A percentile compares a stretch with the other conserved stretches of the same genome.
These are phyloP conservation scores for Citrus inodora DNA, from an alignment of 345 rosid genomes.

Conservation along the genomic window DNA sequence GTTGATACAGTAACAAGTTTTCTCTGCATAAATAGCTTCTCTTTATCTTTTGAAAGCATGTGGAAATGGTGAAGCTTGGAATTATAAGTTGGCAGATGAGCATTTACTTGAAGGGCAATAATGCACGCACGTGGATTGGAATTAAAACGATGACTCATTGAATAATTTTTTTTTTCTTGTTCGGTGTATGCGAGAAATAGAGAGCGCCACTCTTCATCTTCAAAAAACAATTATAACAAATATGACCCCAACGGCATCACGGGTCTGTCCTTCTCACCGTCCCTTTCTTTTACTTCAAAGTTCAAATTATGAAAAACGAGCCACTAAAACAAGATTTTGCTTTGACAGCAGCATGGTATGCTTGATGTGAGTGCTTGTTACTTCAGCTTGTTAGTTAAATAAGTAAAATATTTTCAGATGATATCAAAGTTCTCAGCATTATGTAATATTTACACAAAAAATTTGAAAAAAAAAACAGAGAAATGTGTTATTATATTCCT, in stretches of 20 bases:
- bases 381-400: too few relatives aligned
- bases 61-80: background rate
- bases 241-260: background rate
- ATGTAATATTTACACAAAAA: too few relatives aligned
- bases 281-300: background rate
- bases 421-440: too few relatives aligned
- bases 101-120: slow-evolving; percentile 21
- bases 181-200: background rate
- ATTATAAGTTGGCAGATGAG: slow-evolving; percentile 2
- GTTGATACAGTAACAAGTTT: background rate
- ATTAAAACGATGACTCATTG: background rate
- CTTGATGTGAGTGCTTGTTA: too few relatives aligned
- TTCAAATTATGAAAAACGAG: background rate
- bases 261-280: background rate
- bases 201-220: background rate
- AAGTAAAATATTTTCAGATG: too few relatives aligned
- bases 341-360: background rate
- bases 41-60: background rate
- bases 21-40: background rate
- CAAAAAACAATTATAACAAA: background rate
- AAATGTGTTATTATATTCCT: too few relatives aligned
- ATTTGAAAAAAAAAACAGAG: too few relatives aligned
- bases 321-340: background rate
- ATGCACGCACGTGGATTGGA: slow-evolving; percentile 27
- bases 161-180: background rate